These are phyloP conservation scores for Jatropha podagrica DNA, from an alignment of 441 rosid genomes.

Conservation along the genomic window DNA sequence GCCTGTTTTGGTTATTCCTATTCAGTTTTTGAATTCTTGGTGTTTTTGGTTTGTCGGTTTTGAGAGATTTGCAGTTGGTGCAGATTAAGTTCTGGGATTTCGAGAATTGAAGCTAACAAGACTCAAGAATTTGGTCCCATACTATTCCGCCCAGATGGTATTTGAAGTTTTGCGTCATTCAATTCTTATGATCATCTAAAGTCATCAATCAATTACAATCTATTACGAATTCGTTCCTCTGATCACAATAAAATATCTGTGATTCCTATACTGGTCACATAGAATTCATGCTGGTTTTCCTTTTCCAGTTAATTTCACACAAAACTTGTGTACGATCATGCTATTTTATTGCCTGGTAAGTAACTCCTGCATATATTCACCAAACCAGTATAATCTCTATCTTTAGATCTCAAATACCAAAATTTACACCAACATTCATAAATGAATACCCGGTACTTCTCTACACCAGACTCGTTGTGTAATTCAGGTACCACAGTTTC, in stretches of 20 bases:
- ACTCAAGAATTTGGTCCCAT: slow-evolving; percentile 15
- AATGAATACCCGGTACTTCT: slow-evolving; percentile 60
- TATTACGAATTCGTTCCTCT: neutral
- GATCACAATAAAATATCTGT: slow-evolving; percentile 11
- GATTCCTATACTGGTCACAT: slow-evolving; percentile 18
- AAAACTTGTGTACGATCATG: slow-evolving; percentile 5
- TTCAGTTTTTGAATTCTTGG: slow-evolving; percentile 11
- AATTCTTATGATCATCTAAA: slow-evolving; percentile 38
- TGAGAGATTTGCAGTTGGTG: neutral
- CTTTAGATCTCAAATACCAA: slow-evolving; percentile 6
- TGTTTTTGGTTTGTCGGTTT: slow-evolving; percentile 13
- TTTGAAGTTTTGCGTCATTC: slow-evolving; percentile 40
- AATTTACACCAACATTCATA: slow-evolving; percentile 7
- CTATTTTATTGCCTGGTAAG: neutral
- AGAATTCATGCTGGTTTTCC: slow-evolving; percentile 28
- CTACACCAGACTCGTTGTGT: slow-evolving; percentile 48
- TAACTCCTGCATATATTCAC: neutral
- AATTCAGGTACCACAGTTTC: slow-evolving; percentile 39
- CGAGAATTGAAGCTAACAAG: slow-evolving; percentile 2
- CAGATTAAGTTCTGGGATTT: slow-evolving; percentile 12
- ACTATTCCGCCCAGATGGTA: slow-evolving; percentile 24
- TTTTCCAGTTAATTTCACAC: neutral
- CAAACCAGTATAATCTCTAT: neutral
- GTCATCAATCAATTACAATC: neutral
- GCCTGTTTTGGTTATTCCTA: neutral